Evolutionary conservation across 139 green algal species (phyloP), one percentile per base, ranked within the genome.

Genomic region (Micromonas pusilla): DNA sequence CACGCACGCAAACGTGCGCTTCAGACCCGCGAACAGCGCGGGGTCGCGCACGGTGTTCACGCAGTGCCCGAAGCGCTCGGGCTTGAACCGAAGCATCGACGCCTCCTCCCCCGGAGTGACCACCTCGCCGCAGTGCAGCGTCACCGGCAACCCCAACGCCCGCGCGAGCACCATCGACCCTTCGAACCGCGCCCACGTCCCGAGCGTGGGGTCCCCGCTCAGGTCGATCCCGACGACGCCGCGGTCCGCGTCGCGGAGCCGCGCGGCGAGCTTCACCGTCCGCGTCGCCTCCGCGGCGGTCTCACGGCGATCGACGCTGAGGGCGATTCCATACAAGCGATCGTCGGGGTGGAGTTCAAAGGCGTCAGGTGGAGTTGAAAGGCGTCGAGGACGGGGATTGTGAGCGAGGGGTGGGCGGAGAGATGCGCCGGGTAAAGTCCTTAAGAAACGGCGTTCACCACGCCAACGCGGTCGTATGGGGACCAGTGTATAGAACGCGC

Each of bases 81-180:
- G 68, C 19, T 3, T 5, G 20, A 28, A 75, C 21, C 23, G 3
- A 5, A 75, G 28, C 33, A 75, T 75, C 21, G 28, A 2, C 36
- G 21, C 21, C 36, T 62, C 33, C 36, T 75, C 68, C 26, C 39
- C 34, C 23, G 68, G 32, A 26, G 23, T 28, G 23, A 32, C 34
- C 2, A 75, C 36, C 32, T 75, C 68, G 3, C 37, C 68, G 38
- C 68, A 75, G 68, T 75, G 68, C 68, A 75, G 23, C 36, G 34
- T 53, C 23, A 75, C 39, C 21, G 23, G 33, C 33, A 75, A 62
- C 21, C 26, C 36, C 20, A 31, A 3, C 3, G 60, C 5, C 25
- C 1, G 28, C 37, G 68, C 68, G 3, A 26, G 20, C 3, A 31
- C 3, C 5, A 75, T 6, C 19, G 68, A 31, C 2, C 3, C 5